Evolutionary conservation across 306 rosid species (phyloP), one percentile per base, ranked within the genome.

Genomic region (Cicer arietinum): DNA sequence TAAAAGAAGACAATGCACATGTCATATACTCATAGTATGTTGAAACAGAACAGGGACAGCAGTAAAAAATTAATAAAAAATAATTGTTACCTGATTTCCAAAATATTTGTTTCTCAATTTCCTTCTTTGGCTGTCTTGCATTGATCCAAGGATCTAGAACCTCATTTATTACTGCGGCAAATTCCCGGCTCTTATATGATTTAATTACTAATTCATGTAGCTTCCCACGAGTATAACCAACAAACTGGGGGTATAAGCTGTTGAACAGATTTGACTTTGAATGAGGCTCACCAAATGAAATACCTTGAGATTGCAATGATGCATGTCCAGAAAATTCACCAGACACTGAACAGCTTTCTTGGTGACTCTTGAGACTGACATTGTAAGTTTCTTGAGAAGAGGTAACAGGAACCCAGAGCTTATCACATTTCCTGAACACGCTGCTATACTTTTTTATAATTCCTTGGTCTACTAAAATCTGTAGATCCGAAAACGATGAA

Each of bases 91-190:
- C 99, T 85, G 91, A 86, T 86, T 89, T 92, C 93, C 97, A 87
- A 83, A 81, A 88, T 50, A 84, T 58, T 75, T 79, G 91, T 84
- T 90, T 92, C 77, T 92, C 99, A 11, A 77, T 77, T 83, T 95
- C 99, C 84, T 92, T 92, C 86, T 92, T 92, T 57, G 99, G 93
- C 74, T 92, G 99, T 82, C 87, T 90, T 67, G 92, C 91, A 82
- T 87, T 92, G 82, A 95, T 89, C 99, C 99, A 95, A 25, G 99
- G 97, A 79, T 95, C 98, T 78, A 95, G 85, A 77, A 88, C 99
- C 83, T 90, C 97, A 85, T 95, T 92, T 84, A 95, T 88, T 52
- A 88, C 98, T 6, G 97, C 92, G 46, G 97, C 93, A 69, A 95
- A 92, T 84, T 95, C 99, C 77, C 99, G 91, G 84, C 92, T 90